Conservation (phyloP, 2,329 filamentous ascomycete species). For the Trichoderma simmonsii region DNA sequence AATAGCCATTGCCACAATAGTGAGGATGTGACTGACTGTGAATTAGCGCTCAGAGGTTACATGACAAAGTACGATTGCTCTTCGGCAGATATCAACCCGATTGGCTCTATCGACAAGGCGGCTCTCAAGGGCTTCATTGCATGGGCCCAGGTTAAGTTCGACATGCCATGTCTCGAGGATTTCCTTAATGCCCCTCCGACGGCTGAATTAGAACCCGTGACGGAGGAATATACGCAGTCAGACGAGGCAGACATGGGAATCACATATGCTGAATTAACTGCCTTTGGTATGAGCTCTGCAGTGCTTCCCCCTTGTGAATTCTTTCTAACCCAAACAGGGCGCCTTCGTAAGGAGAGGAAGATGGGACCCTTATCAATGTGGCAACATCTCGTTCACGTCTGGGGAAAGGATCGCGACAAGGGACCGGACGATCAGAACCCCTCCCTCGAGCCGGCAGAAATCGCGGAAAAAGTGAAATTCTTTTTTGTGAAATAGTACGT, state of each 20-base stretch:
- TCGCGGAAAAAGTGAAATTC: not conserved
- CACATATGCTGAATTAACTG: not conserved
- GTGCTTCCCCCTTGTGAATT: not conserved
- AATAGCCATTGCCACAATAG: not conserved
- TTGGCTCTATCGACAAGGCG: not conserved
- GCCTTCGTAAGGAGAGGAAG: not conserved
- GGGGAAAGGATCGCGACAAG: not conserved
- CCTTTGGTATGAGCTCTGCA: not conserved
- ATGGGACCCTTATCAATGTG: not conserved
- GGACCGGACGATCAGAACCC: not conserved
- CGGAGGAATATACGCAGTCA: not conserved
- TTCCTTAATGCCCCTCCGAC: rapidly evolving
- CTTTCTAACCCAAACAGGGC: not conserved
- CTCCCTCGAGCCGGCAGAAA: not conserved
- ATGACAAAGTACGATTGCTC: not conserved
- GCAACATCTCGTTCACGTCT: not conserved
- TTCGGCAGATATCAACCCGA: not conserved
- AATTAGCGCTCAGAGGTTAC: not conserved
- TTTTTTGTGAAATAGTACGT: not conserved
- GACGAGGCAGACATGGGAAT: not conserved
- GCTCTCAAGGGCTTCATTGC: not conserved
- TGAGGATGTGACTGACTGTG: not conserved
- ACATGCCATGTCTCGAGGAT: not conserved
- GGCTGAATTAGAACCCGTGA: not conserved
- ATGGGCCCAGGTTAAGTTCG: not conserved